phyloP scores from a whole-genome alignment of 1,139 yeast genomes.

The Yamadazyma triangularis region DNA sequence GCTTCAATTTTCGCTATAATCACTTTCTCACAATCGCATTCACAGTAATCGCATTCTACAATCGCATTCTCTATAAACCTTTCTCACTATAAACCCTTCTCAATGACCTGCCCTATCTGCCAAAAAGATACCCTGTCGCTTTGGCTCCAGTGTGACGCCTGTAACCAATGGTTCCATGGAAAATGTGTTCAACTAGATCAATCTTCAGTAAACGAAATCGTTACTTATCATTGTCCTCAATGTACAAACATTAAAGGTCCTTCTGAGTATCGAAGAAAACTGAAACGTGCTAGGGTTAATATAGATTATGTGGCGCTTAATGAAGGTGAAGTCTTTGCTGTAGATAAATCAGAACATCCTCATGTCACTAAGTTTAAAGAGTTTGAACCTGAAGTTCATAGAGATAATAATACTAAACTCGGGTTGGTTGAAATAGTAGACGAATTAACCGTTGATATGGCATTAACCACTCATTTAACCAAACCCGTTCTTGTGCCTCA shows the following conservation, averaged over 20 bases:
- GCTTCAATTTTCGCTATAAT: too few species aligned
- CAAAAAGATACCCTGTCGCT: constrained; percentile 2
- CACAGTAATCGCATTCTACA: too few species aligned
- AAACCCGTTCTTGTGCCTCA: constrained; percentile 32
- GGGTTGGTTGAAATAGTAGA: constrained; percentile 14
- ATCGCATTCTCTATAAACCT: too few species aligned
- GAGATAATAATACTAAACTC: constrained; percentile 4
- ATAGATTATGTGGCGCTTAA: constrained; percentile 80
- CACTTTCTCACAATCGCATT: too few species aligned
- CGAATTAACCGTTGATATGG: constrained; percentile 35
- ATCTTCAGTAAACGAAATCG: constrained; percentile 35
- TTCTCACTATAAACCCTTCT: too few species aligned
- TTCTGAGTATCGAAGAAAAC: constrained; percentile 49
- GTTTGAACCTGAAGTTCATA: constrained; percentile 14
- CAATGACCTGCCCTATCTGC: background rate
- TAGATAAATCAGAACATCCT: constrained; percentile 57
- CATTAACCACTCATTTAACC: constrained; percentile 17
- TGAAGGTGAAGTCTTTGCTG: constrained; percentile 63
- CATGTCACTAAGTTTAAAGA: constrained; percentile 43
- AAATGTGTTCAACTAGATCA: constrained; percentile 42
- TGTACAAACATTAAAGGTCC: constrained; percentile 50
- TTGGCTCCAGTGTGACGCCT: constrained; percentile 64
- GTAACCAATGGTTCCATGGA: constrained; percentile 60
- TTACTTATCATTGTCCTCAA: constrained; percentile 49
- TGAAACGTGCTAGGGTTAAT: constrained; percentile 47